phyloP scores from a whole-genome alignment of 768 basidiomycete genomes.

The Hemileccinum rubropunctum region DNA sequence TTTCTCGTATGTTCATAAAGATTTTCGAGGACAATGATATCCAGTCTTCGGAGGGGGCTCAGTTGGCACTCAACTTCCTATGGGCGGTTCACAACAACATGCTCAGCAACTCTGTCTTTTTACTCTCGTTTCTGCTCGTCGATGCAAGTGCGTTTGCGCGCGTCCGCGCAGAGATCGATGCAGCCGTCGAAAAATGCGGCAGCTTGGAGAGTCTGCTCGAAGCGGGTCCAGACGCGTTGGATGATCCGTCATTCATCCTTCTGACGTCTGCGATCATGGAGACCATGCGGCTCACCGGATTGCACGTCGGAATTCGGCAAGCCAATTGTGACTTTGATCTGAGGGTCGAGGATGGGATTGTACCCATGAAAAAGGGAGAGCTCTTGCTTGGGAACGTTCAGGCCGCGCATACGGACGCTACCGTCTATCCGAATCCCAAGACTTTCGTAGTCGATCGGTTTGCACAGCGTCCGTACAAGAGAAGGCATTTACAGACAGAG shows the following conservation, averaged over 20 bases:
- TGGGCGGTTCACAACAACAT: too few species aligned
- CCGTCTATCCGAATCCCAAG: constrained; percentile 9
- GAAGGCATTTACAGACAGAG: constrained; percentile 12
- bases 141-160: constrained; percentile 43
- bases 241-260: constrained; percentile 15
- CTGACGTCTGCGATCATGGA: constrained; percentile 28
- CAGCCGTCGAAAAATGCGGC: constrained; percentile 11
- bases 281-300: constrained; percentile 18
- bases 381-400: constrained; percentile 17
- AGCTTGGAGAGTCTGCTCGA: constrained; percentile 12
- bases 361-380: constrained; percentile 22
- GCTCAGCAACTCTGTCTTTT: constrained; percentile 18
- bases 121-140: constrained; percentile 35
- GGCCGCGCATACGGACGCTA: constrained; percentile 17
- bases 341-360: constrained; percentile 1
- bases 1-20: constrained; percentile 14
- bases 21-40: constrained; percentile 17
- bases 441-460: constrained; percentile 22
- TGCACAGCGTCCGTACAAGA: constrained; percentile 10
- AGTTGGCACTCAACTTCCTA: too few species aligned
- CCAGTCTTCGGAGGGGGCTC: too few species aligned
- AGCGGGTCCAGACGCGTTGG: constrained; percentile 14
- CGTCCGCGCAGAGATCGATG: constrained; percentile 47
- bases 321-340: constrained; percentile 18
- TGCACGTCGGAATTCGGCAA: constrained; percentile 17